Evolutionary conservation across 805 yeast genomes (phyloP).

Genomic region (Maudiozyma serrabonitensis): DNA sequence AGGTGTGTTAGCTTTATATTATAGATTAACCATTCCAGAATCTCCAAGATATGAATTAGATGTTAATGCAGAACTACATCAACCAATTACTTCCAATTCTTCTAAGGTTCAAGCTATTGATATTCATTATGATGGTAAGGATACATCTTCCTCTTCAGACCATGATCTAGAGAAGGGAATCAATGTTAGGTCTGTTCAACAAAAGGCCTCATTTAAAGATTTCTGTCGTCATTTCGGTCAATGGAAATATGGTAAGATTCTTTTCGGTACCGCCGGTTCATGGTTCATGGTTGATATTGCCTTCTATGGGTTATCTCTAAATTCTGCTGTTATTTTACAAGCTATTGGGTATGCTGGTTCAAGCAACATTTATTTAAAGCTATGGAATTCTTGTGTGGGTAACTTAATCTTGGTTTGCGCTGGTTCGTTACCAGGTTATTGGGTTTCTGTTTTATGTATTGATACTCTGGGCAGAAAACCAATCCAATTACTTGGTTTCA

Average conservation of each 20-base stretch:
- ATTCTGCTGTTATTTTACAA: slow-evolving; percentile 67
- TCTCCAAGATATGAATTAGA: slow-evolving; percentile 87
- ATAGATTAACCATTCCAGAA: slow-evolving; percentile 89
- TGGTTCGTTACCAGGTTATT: slow-evolving; percentile 91
- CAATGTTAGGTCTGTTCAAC: slow-evolving; percentile 33
- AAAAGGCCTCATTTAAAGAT: slow-evolving; percentile 74
- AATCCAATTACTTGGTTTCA: slow-evolving; percentile 68
- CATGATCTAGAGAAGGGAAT: slow-evolving; percentile 7
- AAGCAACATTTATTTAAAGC: slow-evolving; percentile 54
- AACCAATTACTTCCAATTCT: neutral
- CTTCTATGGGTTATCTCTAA: slow-evolving; percentile 79
- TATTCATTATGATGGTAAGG: slow-evolving; percentile 19
- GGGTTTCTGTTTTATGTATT: slow-evolving; percentile 72
- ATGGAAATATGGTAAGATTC: slow-evolving; percentile 80
- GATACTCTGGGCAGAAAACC: slow-evolving; percentile 81
- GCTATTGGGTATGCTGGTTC: slow-evolving; percentile 79
- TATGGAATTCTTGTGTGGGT: slow-evolving; percentile 81
- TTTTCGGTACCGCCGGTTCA: slow-evolving; percentile 82
- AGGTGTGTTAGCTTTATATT: slow-evolving; percentile 74
- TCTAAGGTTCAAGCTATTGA: neutral
- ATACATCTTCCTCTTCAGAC: slow-evolving; percentile 19
- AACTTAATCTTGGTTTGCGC: slow-evolving; percentile 88
- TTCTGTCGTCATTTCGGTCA: slow-evolving; percentile 64
- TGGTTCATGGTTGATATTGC: slow-evolving; percentile 92
- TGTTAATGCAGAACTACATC: slow-evolving; percentile 36